phyloP scores from a whole-genome alignment of 225 moss, liverwort and hornwort genomes.

The Physcomitrium patens region DNA sequence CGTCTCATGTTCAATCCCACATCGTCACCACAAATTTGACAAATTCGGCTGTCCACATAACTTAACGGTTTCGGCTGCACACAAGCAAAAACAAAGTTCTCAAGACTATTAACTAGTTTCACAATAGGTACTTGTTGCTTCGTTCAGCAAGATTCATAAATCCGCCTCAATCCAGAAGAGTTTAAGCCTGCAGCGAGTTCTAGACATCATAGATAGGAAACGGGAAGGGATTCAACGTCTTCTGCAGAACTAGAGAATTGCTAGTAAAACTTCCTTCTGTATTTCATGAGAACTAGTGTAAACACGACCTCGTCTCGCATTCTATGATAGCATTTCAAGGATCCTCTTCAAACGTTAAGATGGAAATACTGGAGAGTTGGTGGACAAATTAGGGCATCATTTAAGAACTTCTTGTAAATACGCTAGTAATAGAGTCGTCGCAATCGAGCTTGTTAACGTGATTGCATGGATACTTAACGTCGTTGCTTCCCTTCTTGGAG shows the following conservation, averaged over 20 bases:
- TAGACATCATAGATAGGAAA: no score
- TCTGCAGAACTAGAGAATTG: background rate
- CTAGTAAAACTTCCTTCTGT: background rate
- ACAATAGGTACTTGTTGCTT: background rate
- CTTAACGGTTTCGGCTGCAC: slow-evolving; percentile 58
- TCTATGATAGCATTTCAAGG: background rate
- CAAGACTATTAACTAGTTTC: background rate
- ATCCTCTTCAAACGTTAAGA: background rate
- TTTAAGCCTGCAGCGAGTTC: no score
- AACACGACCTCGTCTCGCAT: background rate
- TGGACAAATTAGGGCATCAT: background rate
- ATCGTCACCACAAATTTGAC: slow-evolving; percentile 70
- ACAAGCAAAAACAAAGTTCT: background rate
- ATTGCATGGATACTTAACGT: background rate
- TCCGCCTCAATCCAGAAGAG: no score
- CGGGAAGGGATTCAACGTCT: background rate
- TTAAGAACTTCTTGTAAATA: background rate
- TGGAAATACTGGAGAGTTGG: background rate
- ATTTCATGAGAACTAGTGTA: background rate
- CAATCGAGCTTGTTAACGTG: background rate
- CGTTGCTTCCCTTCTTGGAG: background rate
- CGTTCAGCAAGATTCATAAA: slow-evolving; percentile 2
- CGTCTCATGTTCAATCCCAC: slow-evolving; percentile 57
- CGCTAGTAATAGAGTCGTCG: no score
- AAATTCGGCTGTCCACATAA: slow-evolving; percentile 57